Evolutionary conservation across 1,139 yeast genomes (phyloP), one percentile per base, ranked within the genome.

Genomic region (Suhomyces wounanorum): DNA sequence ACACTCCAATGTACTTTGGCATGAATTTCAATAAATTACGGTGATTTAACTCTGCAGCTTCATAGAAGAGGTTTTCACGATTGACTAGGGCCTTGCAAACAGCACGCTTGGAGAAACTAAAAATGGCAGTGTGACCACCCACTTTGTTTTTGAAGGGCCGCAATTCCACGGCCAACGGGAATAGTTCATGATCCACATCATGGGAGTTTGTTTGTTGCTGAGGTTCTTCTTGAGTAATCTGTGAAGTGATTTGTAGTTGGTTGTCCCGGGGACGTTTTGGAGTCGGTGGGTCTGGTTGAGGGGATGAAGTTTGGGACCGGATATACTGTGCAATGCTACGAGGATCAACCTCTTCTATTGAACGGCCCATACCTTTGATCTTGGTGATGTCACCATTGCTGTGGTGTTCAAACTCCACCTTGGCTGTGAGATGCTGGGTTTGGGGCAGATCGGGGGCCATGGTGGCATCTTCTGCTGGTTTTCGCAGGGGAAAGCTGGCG

Each of bases 81-180:
- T 90, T 90, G 55, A 91, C 89, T 54, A 94, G 73, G 1, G 96
- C 95, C 67, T 95, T 95, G 68, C 99, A 94, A n/a, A 95, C 97
- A 0, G 98, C 98, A 52, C 89, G 77, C 59, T 85, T 87, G 8
- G 96, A 87, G 64, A 94, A 94, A 56, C 94, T 80, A 69, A 94
- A 95, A 44, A 95, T 91, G 1, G 98, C 97, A 0, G 97, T 94
- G 66, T 95, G 99, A 0, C 99, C 99, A 9, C 99, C 99, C 8
- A 95, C 99, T 63, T 89, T 89, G 64, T 94, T 92, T 57, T 86
- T 84, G 70, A 88, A 92, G 1, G 96, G 97, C 48, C 89, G 83
- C 51, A 92, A 71, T 64, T 91, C 97, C 1, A 91, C 96, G 0
- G 96, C 85, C 43, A 85, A 70, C 1, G 91, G 89, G 59, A 75